phyloP scores from a whole-genome alignment of 805 yeast genomes.

The Cyberlindnera mycetangii region DNA sequence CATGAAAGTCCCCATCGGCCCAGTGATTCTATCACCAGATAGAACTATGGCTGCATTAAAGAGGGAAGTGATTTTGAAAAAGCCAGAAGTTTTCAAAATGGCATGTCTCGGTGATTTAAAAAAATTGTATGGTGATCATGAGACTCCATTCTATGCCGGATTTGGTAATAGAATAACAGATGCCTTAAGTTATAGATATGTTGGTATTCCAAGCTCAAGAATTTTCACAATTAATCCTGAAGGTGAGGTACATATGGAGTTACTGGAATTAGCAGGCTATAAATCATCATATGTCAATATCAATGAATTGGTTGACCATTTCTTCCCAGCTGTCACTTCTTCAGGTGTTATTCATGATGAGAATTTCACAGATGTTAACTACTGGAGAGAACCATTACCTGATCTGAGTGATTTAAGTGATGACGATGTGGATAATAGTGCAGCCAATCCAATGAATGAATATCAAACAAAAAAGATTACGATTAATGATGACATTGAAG shows the following conservation, averaged over 20 bases:
- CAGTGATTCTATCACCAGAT: slow-evolving; percentile 93
- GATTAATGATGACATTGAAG: slow-evolving; percentile 19
- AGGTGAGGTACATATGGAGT: slow-evolving; percentile 97
- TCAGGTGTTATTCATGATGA: slow-evolving; percentile 29
- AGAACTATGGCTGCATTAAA: slow-evolving; percentile 92
- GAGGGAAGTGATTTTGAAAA: slow-evolving; percentile 88
- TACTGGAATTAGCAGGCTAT: slow-evolving; percentile 90
- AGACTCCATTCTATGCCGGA: slow-evolving; percentile 93
- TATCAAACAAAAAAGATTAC: slow-evolving; percentile 5
- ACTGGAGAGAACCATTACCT: slow-evolving; percentile 82
- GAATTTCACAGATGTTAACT: slow-evolving; percentile 81
- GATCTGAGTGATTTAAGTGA: slow-evolving; percentile 61
- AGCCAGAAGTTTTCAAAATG: slow-evolving; percentile 98
- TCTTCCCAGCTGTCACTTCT: slow-evolving; percentile 76
- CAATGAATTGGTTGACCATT: slow-evolving; percentile 93
- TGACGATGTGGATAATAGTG: slow-evolving; percentile 28
- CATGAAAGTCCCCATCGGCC: slow-evolving; percentile 75
- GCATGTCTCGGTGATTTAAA: slow-evolving; percentile 89
- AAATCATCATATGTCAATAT: slow-evolving; percentile 84
- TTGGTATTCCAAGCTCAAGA: slow-evolving; percentile 89
- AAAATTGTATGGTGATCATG: slow-evolving; percentile 55
- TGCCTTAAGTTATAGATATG: slow-evolving; percentile 90
- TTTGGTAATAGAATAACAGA: slow-evolving; percentile 97
- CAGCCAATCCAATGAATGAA: slow-evolving; percentile 15
- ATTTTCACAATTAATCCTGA: slow-evolving; percentile 95